A percentile compares a stretch with the other conserved stretches of the same genome.
Evolutionary conservation across 352 stramenopile genomes (phyloP).

Genomic region (Globisporangium cystogenes): DNA sequence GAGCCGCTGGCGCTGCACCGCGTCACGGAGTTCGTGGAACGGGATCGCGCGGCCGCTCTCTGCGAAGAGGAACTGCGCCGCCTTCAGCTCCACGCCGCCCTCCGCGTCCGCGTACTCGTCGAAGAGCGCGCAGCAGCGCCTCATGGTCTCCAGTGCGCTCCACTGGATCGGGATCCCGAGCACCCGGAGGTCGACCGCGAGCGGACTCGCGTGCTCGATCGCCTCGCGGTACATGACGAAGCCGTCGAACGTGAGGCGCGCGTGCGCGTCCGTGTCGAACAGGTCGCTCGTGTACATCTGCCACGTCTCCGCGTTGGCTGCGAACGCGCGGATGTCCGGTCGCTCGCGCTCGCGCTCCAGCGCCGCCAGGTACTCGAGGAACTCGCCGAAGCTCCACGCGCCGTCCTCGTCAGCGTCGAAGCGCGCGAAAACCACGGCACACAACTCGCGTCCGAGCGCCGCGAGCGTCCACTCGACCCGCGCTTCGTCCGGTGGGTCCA

Average conservation of each 20-base stretch:
- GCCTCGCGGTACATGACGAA: conserved; percentile 52
- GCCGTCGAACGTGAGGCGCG: conserved; percentile 46
- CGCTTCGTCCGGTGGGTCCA: conserved; percentile 33
- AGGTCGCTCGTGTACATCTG: conserved; percentile 62
- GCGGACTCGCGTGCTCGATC: conserved; percentile 31
- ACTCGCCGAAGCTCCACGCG: conserved; percentile 49
- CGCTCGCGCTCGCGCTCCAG: conserved; percentile 18
- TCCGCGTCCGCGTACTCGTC: conserved; percentile 42
- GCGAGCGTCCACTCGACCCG: conserved; percentile 32
- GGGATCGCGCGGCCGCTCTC: conserved; percentile 29
- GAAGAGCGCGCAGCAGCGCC: conserved; percentile 25
- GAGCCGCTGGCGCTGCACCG: conserved; percentile 29
- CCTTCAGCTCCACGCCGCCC: conserved; percentile 23
- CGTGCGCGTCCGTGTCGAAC: conserved; percentile 29
- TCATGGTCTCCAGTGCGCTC: conserved; percentile 19
- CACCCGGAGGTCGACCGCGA: conserved; percentile 32
- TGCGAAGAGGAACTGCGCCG: conserved; percentile 43
- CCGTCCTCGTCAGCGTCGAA: conserved; percentile 58
- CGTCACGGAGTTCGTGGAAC: conserved; percentile 29
- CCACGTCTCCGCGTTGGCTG: conserved; percentile 39
- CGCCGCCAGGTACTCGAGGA: conserved; percentile 48
- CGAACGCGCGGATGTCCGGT: conserved; percentile 26
- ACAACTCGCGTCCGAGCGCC: conserved; percentile 42
- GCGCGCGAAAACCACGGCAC: conserved; percentile 32
- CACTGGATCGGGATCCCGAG: conserved; percentile 41